These are phyloP conservation scores for Gossypium longicalyx DNA, from an alignment of 345 rosid genomes.

Conservation along the genomic window DNA sequence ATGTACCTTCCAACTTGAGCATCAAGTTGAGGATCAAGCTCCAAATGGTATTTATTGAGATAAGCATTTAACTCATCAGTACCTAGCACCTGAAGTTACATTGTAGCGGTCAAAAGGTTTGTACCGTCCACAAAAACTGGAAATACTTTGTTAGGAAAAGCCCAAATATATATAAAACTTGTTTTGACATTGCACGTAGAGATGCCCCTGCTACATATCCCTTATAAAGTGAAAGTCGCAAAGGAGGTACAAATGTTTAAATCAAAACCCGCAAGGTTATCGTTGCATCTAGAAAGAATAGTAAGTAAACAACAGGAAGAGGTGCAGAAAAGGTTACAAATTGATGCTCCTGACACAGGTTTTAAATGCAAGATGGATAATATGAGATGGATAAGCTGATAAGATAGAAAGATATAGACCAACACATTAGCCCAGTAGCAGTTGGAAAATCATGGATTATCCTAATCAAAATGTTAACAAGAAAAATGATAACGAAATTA, in stretches of 20 bases:
- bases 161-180: neutral
- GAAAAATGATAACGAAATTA: neutral
- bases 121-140: neutral
- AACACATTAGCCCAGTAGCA: neutral
- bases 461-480: neutral
- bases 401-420: neutral
- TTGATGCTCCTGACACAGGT: neutral
- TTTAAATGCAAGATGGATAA: neutral
- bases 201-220: neutral
- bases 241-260: neutral
- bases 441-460: neutral
- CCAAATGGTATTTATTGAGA: constrained; percentile 77
- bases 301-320: neutral
- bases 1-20: constrained; percentile 84
- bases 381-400: neutral
- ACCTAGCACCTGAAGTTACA: constrained; percentile 69
- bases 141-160: neutral
- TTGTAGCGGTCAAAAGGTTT: neutral
- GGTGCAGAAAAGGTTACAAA: neutral
- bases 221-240: neutral
- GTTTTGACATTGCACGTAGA: neutral
- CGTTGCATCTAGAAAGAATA: neutral
- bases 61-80: constrained; percentile 88
- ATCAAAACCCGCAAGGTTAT: neutral
- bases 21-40: constrained; percentile 92